These are phyloP conservation scores for Macadamia tetraphylla DNA, from an alignment of 164 flowering plant genomes.

Conservation along the genomic window DNA sequence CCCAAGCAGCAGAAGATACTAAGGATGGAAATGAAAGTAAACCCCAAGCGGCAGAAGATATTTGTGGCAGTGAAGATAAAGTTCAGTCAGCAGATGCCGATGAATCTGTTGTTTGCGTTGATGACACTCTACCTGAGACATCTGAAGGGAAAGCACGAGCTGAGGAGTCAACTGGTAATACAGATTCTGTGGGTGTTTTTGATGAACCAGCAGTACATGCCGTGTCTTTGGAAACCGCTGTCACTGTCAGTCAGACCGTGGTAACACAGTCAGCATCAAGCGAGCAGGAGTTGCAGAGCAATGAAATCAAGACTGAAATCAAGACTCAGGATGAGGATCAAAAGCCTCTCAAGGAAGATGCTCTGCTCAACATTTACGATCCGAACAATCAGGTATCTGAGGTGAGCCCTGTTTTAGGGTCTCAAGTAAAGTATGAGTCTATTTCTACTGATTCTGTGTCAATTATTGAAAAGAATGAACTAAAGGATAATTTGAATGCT, in stretches of 20 bases:
- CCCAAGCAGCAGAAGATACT: not conserved
- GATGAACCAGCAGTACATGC: not conserved
- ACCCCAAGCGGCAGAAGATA: not conserved
- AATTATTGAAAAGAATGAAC: conserved; percentile 63
- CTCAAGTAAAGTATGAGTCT: conserved; percentile 66
- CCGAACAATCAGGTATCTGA: conserved; percentile 62
- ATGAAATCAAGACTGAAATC: not conserved
- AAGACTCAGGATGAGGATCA: not conserved
- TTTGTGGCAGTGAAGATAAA: not conserved
- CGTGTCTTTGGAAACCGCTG: not conserved
- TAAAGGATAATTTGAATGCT: conserved; percentile 67
- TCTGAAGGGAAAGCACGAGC: not conserved
- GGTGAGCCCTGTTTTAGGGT: conserved; percentile 63
- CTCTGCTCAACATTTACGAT: conserved; percentile 21
- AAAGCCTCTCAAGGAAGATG: not conserved
- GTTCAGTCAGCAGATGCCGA: not conserved
- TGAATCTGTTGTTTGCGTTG: not conserved
- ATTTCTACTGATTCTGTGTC: conserved; percentile 70
- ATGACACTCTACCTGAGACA: not conserved
- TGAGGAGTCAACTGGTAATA: not conserved
- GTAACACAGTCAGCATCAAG: not conserved
- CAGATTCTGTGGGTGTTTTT: not conserved
- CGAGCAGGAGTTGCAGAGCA: not conserved
- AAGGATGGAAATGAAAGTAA: not conserved
- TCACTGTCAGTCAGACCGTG: not conserved